phyloP scores from a whole-genome alignment of 169 alveolate genomes.

The Plasmodium gonderi region DNA sequence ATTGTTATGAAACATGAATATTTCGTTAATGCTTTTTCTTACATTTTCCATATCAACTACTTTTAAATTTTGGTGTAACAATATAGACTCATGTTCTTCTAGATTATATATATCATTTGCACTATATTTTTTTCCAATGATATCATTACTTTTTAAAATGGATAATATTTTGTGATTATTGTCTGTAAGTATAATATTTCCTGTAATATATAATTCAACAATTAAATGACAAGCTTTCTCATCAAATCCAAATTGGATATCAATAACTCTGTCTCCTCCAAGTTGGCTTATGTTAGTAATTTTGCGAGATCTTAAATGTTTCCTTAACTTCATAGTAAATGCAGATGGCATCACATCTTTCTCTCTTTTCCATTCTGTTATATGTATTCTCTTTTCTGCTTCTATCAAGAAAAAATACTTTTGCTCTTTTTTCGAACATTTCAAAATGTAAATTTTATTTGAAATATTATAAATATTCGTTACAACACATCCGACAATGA shows the following conservation, averaged over 20 bases:
- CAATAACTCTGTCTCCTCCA: slow-evolving; percentile 94
- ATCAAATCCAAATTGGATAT: slow-evolving; percentile 92
- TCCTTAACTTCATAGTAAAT: slow-evolving; percentile 84
- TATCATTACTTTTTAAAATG: slow-evolving; percentile 76
- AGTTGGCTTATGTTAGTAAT: slow-evolving; percentile 84
- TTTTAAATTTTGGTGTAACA: slow-evolving; percentile 30
- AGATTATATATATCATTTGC: slow-evolving; percentile 54
- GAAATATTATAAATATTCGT: slow-evolving; percentile 84
- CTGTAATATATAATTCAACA: slow-evolving; percentile 93
- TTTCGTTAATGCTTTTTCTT: slow-evolving; percentile 51
- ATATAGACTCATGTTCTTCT: slow-evolving; percentile 51
- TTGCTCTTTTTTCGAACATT: slow-evolving; percentile 83
- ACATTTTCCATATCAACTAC: slow-evolving; percentile 39
- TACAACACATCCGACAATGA: slow-evolving; percentile 75
- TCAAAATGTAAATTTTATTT: slow-evolving; percentile 80
- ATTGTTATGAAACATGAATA: slow-evolving; percentile 19
- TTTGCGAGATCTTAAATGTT: slow-evolving; percentile 81
- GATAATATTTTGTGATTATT: slow-evolving; percentile 88
- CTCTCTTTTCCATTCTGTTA: slow-evolving; percentile 81
- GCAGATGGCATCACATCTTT: slow-evolving; percentile 84
- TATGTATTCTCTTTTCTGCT: slow-evolving; percentile 83
- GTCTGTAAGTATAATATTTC: slow-evolving; percentile 94
- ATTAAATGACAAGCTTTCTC: slow-evolving; percentile 92
- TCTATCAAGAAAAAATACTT: slow-evolving; percentile 81
- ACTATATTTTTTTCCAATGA: not conserved